Conservation (phyloP, 164 flowering plant species). For the Umbilicus rupestris region DNA sequence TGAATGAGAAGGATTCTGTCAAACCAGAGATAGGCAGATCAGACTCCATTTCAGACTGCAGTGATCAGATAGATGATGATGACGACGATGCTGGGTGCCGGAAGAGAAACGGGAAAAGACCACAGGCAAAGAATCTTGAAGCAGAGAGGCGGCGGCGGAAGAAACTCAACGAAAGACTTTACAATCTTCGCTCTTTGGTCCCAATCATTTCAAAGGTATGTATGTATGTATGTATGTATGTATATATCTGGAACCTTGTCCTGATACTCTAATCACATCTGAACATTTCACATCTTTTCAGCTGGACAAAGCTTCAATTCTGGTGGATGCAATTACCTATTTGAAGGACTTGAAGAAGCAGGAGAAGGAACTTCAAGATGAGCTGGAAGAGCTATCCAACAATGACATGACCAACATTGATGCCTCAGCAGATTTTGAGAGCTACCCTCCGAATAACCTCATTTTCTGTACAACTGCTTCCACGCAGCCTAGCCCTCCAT, state of each 20-base stretch:
- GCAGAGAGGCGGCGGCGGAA: slow-evolving; percentile 7
- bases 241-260: not conserved
- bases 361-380: slow-evolving; percentile 25
- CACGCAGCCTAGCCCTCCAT: not conserved
- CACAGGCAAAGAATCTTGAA: slow-evolving; percentile 7
- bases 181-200: slow-evolving; percentile 7
- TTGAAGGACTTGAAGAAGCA: slow-evolving; percentile 33
- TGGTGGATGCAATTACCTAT: slow-evolving; percentile 47
- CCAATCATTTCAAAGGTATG: slow-evolving; percentile 6
- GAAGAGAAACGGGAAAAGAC: slow-evolving; percentile 1
- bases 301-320: slow-evolving; percentile 52
- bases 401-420: not conserved
- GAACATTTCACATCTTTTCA: slow-evolving; percentile 10
- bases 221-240: too few relatives aligned
- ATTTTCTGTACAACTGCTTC: not conserved
- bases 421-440: not conserved
- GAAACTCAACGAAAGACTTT: slow-evolving; percentile 6
- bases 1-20: not conserved
- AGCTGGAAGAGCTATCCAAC: slow-evolving; percentile 23
- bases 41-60: slow-evolving; percentile 4
- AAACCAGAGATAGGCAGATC: slow-evolving; percentile 2
- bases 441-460: not conserved
- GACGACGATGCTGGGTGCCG: slow-evolving; percentile 5
- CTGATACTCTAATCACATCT: not conserved
- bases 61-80: slow-evolving; percentile 10